Percentiles rank a stretch among this genome's conserved stretches.
Evolutionary conservation across 192 early-diverging fungal genomes (phyloP).

Genomic region (Backusella sp.): DNA sequence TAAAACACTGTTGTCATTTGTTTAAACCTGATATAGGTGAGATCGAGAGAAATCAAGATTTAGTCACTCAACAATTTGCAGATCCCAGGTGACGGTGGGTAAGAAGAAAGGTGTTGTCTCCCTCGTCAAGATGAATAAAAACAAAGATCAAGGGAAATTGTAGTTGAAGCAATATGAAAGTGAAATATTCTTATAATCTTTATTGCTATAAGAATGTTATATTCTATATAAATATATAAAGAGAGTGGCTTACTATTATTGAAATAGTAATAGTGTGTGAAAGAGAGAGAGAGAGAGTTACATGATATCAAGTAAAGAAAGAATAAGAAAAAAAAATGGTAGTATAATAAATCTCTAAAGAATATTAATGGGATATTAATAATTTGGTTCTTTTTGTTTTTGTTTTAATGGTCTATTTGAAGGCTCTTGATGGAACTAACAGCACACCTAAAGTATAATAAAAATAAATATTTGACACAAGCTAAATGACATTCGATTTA

Average conservation of each 20-base stretch:
- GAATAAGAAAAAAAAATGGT: background rate
- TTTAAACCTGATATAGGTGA: no score
- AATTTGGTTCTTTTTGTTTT: background rate
- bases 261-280: background rate
- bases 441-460: background rate
- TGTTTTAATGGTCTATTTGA: slow-evolving; percentile 7
- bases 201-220: background rate
- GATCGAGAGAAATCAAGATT: no score
- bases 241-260: background rate
- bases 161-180: background rate
- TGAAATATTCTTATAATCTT: background rate
- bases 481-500: background rate
- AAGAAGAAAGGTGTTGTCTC: no score
- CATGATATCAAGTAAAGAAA: background rate
- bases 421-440: slow-evolving; percentile 2
- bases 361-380: background rate
- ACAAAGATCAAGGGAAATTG: no score
- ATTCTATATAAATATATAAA: slow-evolving; percentile 2
- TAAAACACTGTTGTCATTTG: no score
- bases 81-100: no score
- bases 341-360: background rate
- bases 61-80: no score
- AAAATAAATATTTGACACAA: background rate
- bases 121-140: no score
- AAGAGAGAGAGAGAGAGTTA: background rate